phyloP scores from a whole-genome alignment of 2,329 filamentous ascomycete species.

The Arachnopeziza araneosa region DNA sequence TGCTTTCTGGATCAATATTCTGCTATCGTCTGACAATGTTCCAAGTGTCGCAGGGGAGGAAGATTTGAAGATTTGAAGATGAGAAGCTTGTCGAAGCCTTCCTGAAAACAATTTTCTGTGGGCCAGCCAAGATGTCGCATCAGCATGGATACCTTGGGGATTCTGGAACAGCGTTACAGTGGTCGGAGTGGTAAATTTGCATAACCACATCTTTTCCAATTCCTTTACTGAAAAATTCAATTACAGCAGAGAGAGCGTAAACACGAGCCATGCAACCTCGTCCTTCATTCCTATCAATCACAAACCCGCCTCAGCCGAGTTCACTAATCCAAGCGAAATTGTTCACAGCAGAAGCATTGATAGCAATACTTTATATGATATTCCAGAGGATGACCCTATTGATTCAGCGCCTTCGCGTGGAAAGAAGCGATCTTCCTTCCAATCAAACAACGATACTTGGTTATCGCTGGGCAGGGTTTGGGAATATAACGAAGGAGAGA shows the following conservation, averaged over 20 bases:
- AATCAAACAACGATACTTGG: slow-evolving; percentile 5
- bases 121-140: neutral
- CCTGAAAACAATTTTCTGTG: neutral
- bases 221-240: neutral
- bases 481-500: slow-evolving; percentile 16
- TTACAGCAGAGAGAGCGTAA: neutral
- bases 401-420: neutral
- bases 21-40: neutral
- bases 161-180: neutral
- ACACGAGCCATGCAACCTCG: neutral
- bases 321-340: slow-evolving; percentile 12
- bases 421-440: slow-evolving; percentile 7
- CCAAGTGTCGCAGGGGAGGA: neutral
- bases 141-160: neutral
- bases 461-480: slow-evolving; percentile 15
- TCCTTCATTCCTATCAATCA: slow-evolving; percentile 22
- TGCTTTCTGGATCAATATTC: neutral
- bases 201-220: neutral
- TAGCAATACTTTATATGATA: slow-evolving; percentile 12
- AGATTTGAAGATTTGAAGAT: neutral
- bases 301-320: slow-evolving; percentile 5
- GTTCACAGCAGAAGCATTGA: slow-evolving; percentile 7
- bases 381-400: neutral
- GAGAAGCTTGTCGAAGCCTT: neutral
- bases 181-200: neutral